Conservation (phyloP, 2,329 filamentous ascomycete species). For the Dactylellina haptotyla region DNA sequence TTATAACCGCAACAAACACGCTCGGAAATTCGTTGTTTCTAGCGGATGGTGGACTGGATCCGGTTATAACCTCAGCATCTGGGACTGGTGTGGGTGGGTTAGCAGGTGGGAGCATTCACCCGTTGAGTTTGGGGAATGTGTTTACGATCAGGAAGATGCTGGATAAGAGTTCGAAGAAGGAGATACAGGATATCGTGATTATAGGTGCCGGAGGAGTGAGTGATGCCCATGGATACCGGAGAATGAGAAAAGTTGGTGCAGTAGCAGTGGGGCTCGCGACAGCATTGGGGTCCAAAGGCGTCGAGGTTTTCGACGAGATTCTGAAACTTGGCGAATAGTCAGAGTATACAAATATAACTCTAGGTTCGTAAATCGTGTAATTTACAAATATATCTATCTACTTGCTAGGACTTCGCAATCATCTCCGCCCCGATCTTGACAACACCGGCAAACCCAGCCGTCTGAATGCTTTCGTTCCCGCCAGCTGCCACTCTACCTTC, state of each 20-base stretch:
- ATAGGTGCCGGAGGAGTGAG: conserved; percentile 79
- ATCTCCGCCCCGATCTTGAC: conserved; percentile 63
- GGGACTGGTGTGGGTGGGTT: conserved; percentile 74
- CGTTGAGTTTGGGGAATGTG: conserved; percentile 79
- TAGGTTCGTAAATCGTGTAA: no score
- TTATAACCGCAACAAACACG: conserved; percentile 79
- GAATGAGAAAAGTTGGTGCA: conserved; percentile 76
- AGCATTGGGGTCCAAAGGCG: conserved; percentile 67
- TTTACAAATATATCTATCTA: no score
- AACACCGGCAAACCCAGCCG: conserved; percentile 89
- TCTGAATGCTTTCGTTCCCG: conserved; percentile 87
- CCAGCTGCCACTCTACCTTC: conserved; percentile 91
- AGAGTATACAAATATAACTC: no score
- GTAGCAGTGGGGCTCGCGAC: conserved; percentile 75
- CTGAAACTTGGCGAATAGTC: conserved; percentile 11
- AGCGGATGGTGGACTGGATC: conserved; percentile 48
- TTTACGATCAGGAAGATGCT: conserved; percentile 72
- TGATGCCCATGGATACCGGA: conserved; percentile 70
- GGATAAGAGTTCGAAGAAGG: conserved; percentile 62
- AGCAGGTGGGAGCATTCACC: conserved; percentile 77
- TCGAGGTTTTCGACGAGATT: conserved; percentile 55
- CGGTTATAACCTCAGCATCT: conserved; percentile 66
- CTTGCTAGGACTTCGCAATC: conserved; percentile 32
- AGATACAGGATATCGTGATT: conserved; percentile 69
- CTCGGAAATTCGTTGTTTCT: conserved; percentile 75